Base-by-base conservation (phyloP, 1,284 basidiomycete species). In the Naganishia sp. region DNA sequence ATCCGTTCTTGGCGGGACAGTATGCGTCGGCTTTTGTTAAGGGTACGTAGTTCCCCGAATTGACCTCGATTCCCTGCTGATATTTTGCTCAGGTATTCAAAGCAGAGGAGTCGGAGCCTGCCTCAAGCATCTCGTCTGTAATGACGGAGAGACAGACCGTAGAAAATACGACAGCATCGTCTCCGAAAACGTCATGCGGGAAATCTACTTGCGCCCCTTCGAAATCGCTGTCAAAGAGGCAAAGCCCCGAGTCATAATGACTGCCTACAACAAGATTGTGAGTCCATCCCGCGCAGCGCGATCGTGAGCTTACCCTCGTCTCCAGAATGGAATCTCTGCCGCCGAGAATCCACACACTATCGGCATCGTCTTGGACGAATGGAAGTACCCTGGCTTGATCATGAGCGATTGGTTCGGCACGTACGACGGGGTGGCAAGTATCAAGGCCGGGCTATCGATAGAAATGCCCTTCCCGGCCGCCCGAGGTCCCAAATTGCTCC, bases 121-220 rank as follows among this genome's bases (percentile, higher is more conserved):
- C 25, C 65, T 70, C 54, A 72, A 70, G 64, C 71, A 73, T 64
- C 71, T 67, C 39, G 60, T 74, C 35, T 66, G 82, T 82, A 74
- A 84, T 81, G 57, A 83, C 81, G 70, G 84, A 79, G 79, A 85
- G 82, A 83, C 73, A 58, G 81, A 67, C 31, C 69, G 72, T 25
- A 63, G 67, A 53, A 71, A 69, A 41, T 62, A 60, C 66, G 63
- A 73, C 81, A 57, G 56, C 39, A 57, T 83, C 49, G 77, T 86
- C 55, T 82, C 82, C 71, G 83, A 84, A 67, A 85, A 90, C 35
- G 87, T 90, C 0, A 81, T 93, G 50, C 84, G 89, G 32, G 90
- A 93, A 76, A 84, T 93, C 55, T 92, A 92, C 77, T 82, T 92
- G 46, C 85, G 88, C 82, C 87, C 88, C 0, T 92, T 92, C 81